Percentiles rank a stretch among this genome's conserved stretches.
Conservation (phyloP, 2,329 filamentous ascomycete genomes). For the Calonectria fujianensis region DNA sequence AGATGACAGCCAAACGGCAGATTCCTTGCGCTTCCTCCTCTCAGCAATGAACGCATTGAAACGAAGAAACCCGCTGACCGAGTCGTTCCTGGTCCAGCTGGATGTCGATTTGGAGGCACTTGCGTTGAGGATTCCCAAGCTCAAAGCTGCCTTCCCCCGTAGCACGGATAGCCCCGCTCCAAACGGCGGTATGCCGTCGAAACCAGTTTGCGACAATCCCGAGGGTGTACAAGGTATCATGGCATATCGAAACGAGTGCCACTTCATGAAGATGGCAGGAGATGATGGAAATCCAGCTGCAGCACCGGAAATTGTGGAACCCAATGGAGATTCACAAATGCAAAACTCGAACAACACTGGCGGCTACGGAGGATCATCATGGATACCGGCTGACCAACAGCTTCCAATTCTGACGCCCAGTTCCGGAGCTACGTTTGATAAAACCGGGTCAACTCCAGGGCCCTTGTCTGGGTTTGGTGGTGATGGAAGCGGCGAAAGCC, state of each 20-base stretch:
- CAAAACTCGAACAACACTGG: constrained; percentile 47
- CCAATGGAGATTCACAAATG: constrained; percentile 55
- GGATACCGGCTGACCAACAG: constrained; percentile 65
- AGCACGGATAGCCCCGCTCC: constrained; percentile 65
- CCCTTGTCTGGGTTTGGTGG: constrained; percentile 63
- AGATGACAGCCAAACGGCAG: constrained; percentile 84
- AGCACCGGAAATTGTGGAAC: constrained; percentile 64
- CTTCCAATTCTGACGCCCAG: constrained; percentile 61
- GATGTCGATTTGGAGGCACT: constrained; percentile 92
- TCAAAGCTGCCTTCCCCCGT: constrained; percentile 73
- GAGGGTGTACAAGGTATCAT: constrained; percentile 65
- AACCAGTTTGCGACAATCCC: constrained; percentile 59
- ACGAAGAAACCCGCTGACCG: constrained; percentile 90
- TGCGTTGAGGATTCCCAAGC: constrained; percentile 76
- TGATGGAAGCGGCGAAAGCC: constrained; percentile 66
- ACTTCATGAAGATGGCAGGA: constrained; percentile 63
- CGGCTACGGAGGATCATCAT: constrained; percentile 57
- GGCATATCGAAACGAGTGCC: constrained; percentile 66
- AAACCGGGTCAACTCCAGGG: constrained; percentile 53
- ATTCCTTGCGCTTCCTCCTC: constrained; percentile 92
- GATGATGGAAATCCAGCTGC: constrained; percentile 64
- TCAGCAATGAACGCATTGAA: constrained; percentile 94
- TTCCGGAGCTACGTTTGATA: constrained; percentile 61
- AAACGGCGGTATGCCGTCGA: constrained; percentile 36
- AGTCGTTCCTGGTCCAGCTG: constrained; percentile 94